Base-by-base conservation (phyloP, 2,329 filamentous ascomycete genomes). In the Talaromyces sp. region DNA sequence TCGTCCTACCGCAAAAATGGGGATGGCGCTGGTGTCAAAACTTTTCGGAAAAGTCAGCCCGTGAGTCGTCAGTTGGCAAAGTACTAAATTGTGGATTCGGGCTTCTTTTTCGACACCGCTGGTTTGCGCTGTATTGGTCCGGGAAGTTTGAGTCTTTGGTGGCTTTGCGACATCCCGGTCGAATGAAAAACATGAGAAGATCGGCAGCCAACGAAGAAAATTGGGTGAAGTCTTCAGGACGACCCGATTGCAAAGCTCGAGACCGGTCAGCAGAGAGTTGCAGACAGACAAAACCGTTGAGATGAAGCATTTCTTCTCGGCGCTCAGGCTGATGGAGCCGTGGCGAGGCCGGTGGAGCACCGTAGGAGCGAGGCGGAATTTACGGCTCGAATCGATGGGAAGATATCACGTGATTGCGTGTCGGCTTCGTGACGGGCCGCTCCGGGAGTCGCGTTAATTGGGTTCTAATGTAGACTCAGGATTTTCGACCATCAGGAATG, bases 331-430 rank as follows among this genome's bases (percentile, higher is more conserved):
- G 25, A 42, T 18, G 16, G 46, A 7, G 33, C 44, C 33, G 58
- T 35, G 58, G 44, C 46, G 48, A 54, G 50, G 31, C 50, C 50
- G 18, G 50, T 54, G 50, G 50, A 54, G 50, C 31, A 18, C 11
- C 25, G 23, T 18, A 50, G 39, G 35, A 50, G 46, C 60, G 56
- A 48, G 48, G 50, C 61, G 52, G 59, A 42, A 37, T 28, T n/a
- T 55, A 23, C 54, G 61, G 58, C 46, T 25, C 7, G 28, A n/a
- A 8, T 18, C 48, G 48, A 39, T 48, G 56, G 11, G 42, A 56
- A 42, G 18, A 2, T 2, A 18, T 74, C 73, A 75, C 73, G 73
- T 75, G 73, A 21, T 12, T 33, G 67, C 71, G 73, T 66, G 73
- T 73, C 69, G 65, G 56, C 64, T 60, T 61, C 64, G 59, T 54